A percentile compares a stretch with the other conserved stretches of the same genome.
Evolutionary conservation across 140 eudicot genomes (phyloP).

Genomic region (Stevia rebaudiana): DNA sequence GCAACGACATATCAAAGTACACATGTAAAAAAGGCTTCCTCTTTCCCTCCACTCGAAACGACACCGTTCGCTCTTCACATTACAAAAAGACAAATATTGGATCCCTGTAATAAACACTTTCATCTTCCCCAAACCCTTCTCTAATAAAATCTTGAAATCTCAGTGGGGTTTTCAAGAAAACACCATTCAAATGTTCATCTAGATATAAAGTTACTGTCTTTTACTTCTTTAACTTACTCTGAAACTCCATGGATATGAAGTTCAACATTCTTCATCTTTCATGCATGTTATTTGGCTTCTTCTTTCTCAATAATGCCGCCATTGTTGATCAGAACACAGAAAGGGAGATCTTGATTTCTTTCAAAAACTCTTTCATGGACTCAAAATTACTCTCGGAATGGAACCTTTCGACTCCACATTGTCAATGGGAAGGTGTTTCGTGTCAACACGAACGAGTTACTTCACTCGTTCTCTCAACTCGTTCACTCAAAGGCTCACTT

Average conservation of each 20-base stretch:
- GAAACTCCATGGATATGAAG: constrained; percentile 14
- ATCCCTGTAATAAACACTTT: constrained; percentile 15
- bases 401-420: constrained; percentile 43
- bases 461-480: constrained; percentile 51
- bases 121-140: constrained; percentile 22
- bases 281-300: neutral
- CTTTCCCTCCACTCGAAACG: constrained; percentile 10
- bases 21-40: neutral
- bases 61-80: constrained; percentile 15
- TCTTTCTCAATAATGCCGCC: constrained; percentile 8
- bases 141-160: neutral
- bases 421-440: constrained; percentile 64
- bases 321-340: constrained; percentile 33
- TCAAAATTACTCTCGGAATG: constrained; percentile 43
- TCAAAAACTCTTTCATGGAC: constrained; percentile 50
- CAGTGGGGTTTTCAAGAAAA: constrained; percentile 12
- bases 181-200: constrained; percentile 16
- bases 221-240: neutral
- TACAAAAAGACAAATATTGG: constrained; percentile 24
- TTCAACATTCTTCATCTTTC: constrained; percentile 9
- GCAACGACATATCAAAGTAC: constrained; percentile 10
- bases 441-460: constrained; percentile 51
- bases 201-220: neutral
- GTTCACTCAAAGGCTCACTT: constrained; percentile 39
- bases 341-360: constrained; percentile 32